Evolutionary conservation across 2,329 filamentous ascomycete species (phyloP).

Genomic region (Fragosphaeria purpurea): DNA sequence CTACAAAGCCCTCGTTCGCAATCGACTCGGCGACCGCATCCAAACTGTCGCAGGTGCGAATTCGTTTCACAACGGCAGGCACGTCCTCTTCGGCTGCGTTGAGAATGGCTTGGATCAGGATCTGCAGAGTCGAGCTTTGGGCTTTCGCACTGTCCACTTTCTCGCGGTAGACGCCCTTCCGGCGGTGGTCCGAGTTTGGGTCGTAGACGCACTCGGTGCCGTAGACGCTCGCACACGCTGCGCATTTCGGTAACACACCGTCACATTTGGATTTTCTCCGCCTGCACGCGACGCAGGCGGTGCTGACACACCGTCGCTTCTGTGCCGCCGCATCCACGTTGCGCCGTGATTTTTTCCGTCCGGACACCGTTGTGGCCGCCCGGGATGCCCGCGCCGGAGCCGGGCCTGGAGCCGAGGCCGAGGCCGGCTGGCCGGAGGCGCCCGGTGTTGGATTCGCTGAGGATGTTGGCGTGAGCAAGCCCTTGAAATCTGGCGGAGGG

Average conservation of each 20-base stretch:
- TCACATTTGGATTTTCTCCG: conserved; percentile 83
- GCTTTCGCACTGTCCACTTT: conserved; percentile 84
- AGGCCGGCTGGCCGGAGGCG: too few relatives aligned
- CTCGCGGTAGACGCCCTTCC: conserved; percentile 94
- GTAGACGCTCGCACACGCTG: conserved; percentile 93
- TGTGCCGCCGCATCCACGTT: conserved; percentile 36
- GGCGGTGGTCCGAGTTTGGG: conserved; percentile 87
- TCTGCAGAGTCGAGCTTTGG: conserved; percentile 76
- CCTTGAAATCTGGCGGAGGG: too few relatives aligned
- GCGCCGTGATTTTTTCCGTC: conserved; percentile 40
- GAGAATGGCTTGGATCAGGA: conserved; percentile 84
- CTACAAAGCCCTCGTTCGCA: conserved; percentile 29
- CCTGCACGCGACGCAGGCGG: conserved; percentile 73
- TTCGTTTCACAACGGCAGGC: conserved; percentile 68
- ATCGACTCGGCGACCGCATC: conserved; percentile 46
- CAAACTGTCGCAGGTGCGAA: conserved; percentile 71
- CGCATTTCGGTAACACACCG: conserved; percentile 81
- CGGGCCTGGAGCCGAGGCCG: not conserved
- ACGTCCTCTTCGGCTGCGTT: conserved; percentile 87
- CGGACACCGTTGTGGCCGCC: not conserved
- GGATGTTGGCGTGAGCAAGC: too few relatives aligned
- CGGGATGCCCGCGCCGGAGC: not conserved
- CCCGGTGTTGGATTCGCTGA: too few relatives aligned
- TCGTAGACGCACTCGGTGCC: conserved; percentile 87
- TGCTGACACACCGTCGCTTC: conserved; percentile 72